Evolutionary conservation across 352 stramenopile species (phyloP), one percentile per base, ranked within the genome.

Genomic region (Peronospora belbahrii): DNA sequence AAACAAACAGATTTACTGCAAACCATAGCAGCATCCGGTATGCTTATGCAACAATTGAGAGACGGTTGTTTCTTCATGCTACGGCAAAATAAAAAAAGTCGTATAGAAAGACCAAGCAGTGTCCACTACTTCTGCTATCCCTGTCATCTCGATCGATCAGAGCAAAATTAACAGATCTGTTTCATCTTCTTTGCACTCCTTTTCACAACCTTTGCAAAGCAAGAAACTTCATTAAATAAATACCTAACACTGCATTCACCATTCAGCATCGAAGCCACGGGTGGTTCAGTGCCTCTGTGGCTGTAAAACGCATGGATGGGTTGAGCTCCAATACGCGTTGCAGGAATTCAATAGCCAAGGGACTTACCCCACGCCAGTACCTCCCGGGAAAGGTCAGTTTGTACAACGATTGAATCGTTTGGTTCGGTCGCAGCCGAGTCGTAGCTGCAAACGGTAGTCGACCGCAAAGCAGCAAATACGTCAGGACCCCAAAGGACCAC

Each of bases 401-500:
- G 42, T 84, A 88, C 25, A 86, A 45, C 33, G 62, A 65, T 52
- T 71, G 61, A 30, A 88, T 63, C 39, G 70, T 80, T 41, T 88
- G 74, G 37, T 73, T 70, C 7, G 70, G 67, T 40, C 65, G 72
- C 23, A 88, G 44, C 20, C 83, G 59, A 0, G 65, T 85, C 31
- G 67, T 75, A 3, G 70, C 75, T 20, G 70, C 56, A 46, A 88
- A 88, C 15, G 77, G 77, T 4, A 88, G 68, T 57, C 94, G 97
- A 23, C 96, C 96, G 54, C 94, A 98, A 13, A 99, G 74, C 34
- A 99, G 73, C 31, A 98, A 74, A 60, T 97, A 98, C 4, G 97
- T 78, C 56, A 98, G 94, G 6, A 99, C 80, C 9, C 96, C 96
- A 9, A 98, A 86, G 4, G 95, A 94, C 95, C 95, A 98, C 53